Evolutionary conservation across 345 rosid genomes (phyloP).

Genomic region (Eucalyptus shirleyi): DNA sequence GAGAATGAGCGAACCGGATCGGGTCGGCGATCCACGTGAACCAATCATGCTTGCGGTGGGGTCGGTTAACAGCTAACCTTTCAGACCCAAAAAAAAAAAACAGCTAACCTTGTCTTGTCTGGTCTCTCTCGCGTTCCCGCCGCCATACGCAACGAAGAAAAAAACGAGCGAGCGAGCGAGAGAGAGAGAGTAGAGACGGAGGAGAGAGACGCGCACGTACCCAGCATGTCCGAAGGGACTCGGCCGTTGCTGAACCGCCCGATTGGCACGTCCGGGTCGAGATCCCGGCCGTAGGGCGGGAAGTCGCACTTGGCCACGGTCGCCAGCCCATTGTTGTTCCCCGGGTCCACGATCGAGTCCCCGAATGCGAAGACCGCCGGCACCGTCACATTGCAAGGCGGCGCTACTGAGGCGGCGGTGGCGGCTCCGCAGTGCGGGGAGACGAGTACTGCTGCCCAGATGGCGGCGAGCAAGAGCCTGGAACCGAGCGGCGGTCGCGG

Average conservation of each 20-base stretch:
- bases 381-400: not conserved
- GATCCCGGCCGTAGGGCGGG: slow-evolving; percentile 52
- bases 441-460: not conserved
- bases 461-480: not conserved
- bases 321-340: slow-evolving; percentile 34
- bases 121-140: not conserved
- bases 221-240: slow-evolving; percentile 2
- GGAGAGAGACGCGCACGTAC: not conserved
- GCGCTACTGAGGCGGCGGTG: not conserved
- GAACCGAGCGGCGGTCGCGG: not conserved
- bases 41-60: not conserved
- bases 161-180: not conserved
- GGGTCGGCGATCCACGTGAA: not conserved
- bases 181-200: not conserved
- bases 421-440: not conserved
- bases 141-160: not conserved
- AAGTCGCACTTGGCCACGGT: slow-evolving; percentile 23
- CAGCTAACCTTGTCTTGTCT: not conserved
- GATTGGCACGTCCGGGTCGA: slow-evolving; percentile 25
- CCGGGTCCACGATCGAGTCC: slow-evolving; percentile 57
- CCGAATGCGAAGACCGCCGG: slow-evolving; percentile 46
- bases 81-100: not conserved
- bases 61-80: not conserved
- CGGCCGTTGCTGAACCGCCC: slow-evolving; percentile 34
- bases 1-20: not conserved